Base-by-base conservation (phyloP, 2,329 filamentous ascomycete genomes). In the Zymoseptoria tritici region DNA sequence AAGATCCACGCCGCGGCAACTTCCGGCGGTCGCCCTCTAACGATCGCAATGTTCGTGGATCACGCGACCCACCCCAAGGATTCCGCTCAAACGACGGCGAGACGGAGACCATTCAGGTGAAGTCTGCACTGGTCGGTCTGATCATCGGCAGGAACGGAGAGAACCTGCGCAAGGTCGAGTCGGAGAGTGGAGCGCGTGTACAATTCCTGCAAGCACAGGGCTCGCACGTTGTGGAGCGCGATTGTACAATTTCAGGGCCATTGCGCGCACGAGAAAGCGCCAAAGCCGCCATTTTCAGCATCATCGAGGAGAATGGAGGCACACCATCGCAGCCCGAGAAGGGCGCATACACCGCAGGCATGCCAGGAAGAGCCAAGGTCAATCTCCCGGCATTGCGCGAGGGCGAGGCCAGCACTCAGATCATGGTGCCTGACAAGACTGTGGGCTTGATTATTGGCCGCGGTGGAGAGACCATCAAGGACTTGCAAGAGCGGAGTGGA, bases 401-500 rank as follows among this genome's bases (percentile, higher is more conserved):
- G 61, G 89, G 88, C 61, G 91, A 96, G 73, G 89, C 93, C 67
- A 90, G 86, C 71, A 86, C 91, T 72, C 90, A 96, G 75, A 95
- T 96, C 69, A 94, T 96, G 89, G 91, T 96, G 19, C 91, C 91
- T 53, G 91, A 96, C 76, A 87, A 91, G 69, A 96, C 91, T 8
- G 91, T 96, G 61, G 91, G 91, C 56, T 80, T 96, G 52, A 96
- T 96, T 68, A 96, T 96, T 71, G 91, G 91, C n/a, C 88, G 91
- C 66, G 90, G 90, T 49, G 91, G 91, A 60, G 91, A 96, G 77
- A 96, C 91, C 1, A 96, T 96, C 69, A 87, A 91, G 70, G 91
- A 96, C 72, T 80, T 96, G 22, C 92, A 96, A 76, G 91, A 96
- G 74, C 83, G 90, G 63, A 94, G 89, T 68, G 90, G 89, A n/a